A percentile compares a stretch with the other conserved stretches of the same genome.
phyloP scores from a whole-genome alignment of 768 basidiomycete genomes.

The Tylopilus balloui region DNA sequence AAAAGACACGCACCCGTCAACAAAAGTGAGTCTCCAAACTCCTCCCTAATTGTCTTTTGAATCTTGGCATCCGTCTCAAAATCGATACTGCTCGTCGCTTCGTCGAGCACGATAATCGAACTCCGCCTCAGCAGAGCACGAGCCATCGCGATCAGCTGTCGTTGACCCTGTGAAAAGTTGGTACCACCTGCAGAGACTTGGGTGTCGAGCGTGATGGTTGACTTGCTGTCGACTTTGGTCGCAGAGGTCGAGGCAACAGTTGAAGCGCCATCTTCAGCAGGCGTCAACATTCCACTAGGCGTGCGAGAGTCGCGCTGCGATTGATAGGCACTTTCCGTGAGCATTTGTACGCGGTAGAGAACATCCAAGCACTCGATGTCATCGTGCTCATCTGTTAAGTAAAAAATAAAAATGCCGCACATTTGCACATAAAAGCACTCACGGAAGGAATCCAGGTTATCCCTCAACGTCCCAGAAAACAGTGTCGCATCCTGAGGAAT shows the following conservation, averaged over 20 bases:
- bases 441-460: conserved; percentile 74
- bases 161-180: conserved; percentile 91
- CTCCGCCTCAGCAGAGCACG: conserved; percentile 70
- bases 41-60: conserved; percentile 80
- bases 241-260: conserved; percentile 40
- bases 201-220: conserved; percentile 62
- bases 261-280: conserved; percentile 38
- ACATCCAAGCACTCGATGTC: conserved; percentile 80
- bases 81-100: conserved; percentile 84
- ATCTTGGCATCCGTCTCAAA: conserved; percentile 89
- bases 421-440: background rate
- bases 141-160: conserved; percentile 86
- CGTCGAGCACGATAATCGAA: conserved; percentile 73
- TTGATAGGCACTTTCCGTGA: conserved; percentile 44
- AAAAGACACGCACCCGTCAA: conserved; percentile 54
- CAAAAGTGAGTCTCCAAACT: conserved; percentile 72
- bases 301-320: conserved; percentile 50
- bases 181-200: conserved; percentile 81
- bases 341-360: conserved; percentile 76
- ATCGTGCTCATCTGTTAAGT: conserved; percentile 57
- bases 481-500: conserved; percentile 75
- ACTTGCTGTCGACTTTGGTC: conserved; percentile 53
- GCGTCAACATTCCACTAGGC: conserved; percentile 43
- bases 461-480: conserved; percentile 75
- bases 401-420: background rate